phyloP scores from a whole-genome alignment of 177 flowering plant genomes.

The Vitis hybrid region DNA sequence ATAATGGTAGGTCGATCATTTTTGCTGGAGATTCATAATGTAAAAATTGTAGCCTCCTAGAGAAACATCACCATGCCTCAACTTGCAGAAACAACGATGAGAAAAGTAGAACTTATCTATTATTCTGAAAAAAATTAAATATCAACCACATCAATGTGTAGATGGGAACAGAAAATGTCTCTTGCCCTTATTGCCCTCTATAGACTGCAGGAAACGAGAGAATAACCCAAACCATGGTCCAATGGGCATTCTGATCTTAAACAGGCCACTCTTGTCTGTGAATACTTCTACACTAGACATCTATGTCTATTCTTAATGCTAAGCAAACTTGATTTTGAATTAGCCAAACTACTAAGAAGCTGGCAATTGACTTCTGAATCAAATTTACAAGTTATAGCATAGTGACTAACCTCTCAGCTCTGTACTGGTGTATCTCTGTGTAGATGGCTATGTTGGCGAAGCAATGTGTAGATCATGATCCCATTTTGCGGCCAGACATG shows the following conservation, averaged over 20 bases:
- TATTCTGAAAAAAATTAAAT: not conserved
- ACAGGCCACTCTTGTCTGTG: not conserved
- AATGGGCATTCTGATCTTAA: not conserved
- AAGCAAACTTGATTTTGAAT: not conserved
- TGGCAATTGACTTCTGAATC: not conserved
- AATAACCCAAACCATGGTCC: not conserved
- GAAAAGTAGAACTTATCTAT: not conserved
- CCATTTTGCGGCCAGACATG: conserved; percentile 92
- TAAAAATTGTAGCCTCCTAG: not conserved
- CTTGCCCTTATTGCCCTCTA: not conserved
- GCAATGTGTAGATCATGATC: conserved; percentile 93
- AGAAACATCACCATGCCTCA: not conserved
- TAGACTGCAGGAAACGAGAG: not conserved
- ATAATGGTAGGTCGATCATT: not conserved
- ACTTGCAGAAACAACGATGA: not conserved
- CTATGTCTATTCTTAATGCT: not conserved
- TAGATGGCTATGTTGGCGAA: conserved; percentile 90
- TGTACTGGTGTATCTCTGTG: not conserved
- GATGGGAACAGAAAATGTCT: not conserved
- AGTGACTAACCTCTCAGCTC: conserved; percentile 8
- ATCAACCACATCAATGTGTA: not conserved
- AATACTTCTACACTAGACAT: not conserved
- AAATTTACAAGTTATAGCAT: not conserved
- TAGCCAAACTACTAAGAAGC: not conserved
- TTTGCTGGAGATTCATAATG: not conserved